A percentile compares a stretch with the other conserved stretches of the same genome.
These are phyloP conservation scores for Nicotiana attenuata DNA, from an alignment of 257 asterid genomes.

Conservation along the genomic window DNA sequence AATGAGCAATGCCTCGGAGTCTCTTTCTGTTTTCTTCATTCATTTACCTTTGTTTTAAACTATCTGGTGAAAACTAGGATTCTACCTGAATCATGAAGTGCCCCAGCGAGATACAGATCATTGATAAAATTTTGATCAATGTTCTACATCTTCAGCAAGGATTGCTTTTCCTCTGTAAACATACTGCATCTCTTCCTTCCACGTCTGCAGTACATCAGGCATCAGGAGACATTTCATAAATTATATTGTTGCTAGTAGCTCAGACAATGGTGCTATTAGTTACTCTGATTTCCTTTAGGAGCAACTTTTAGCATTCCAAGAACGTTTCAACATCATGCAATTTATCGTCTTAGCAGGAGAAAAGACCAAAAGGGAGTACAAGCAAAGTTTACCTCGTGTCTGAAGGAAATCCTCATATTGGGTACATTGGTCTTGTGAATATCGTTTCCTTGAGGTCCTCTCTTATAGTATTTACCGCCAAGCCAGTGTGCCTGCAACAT, in stretches of 20 bases:
- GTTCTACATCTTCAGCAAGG: constrained; percentile 63
- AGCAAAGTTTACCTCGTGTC: constrained; percentile 62
- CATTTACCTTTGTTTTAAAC: background rate
- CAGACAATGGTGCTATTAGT: background rate
- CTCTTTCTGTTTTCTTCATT: too few species aligned
- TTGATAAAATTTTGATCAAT: constrained; percentile 18
- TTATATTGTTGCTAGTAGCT: background rate
- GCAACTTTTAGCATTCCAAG: background rate
- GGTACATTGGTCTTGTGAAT: constrained; percentile 94
- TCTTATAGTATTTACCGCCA: constrained; percentile 59
- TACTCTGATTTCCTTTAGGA: background rate
- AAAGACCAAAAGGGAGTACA: background rate
- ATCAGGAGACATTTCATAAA: background rate
- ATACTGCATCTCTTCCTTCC: constrained; percentile 83
- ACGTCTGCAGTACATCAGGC: constrained; percentile 48
- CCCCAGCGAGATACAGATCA: background rate
- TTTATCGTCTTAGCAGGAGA: constrained; percentile 6
- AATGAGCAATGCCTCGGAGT: background rate
- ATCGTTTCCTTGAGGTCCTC: constrained; percentile 73
- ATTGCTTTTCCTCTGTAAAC: constrained; percentile 64
- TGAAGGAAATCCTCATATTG: constrained; percentile 67
- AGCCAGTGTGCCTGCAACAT: constrained; percentile 73
- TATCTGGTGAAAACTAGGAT: background rate
- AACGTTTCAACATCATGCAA: constrained; percentile 3
- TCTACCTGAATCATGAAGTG: constrained; percentile 1